A percentile compares a stretch with the other conserved stretches of the same genome.
Evolutionary conservation across 108 stramenopile species (phyloP).

Genomic region (Pseudonitzschia multiseries): DNA sequence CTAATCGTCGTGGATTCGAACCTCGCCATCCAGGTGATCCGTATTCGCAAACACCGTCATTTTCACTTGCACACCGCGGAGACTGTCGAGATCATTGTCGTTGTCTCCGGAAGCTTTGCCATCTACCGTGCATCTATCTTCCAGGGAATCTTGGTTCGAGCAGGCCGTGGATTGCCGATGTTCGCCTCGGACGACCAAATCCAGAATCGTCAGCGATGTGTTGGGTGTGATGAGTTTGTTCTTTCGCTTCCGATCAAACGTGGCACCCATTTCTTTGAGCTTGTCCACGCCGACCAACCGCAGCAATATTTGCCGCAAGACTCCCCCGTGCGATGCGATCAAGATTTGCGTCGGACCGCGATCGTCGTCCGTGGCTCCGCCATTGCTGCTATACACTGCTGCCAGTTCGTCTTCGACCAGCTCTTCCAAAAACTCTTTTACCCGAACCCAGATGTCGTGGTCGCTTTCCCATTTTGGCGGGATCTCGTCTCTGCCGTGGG

Average conservation of each 20-base stretch:
- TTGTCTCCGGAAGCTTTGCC: background rate
- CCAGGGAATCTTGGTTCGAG: too few relatives aligned
- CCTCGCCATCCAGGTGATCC: background rate
- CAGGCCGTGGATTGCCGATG: background rate
- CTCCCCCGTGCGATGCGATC: slow-evolving; percentile 51
- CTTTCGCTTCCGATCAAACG: slow-evolving; percentile 11
- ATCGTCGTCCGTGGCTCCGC: background rate
- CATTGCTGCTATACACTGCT: background rate
- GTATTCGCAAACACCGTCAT: background rate
- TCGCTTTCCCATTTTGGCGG: slow-evolving; percentile 48
- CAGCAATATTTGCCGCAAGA: slow-evolving; percentile 46
- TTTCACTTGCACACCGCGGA: background rate
- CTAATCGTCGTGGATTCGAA: slow-evolving; percentile 4
- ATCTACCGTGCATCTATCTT: background rate
- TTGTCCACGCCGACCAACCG: slow-evolving; percentile 41
- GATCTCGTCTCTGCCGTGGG: background rate
- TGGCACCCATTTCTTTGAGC: slow-evolving; percentile 15
- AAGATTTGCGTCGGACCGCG: slow-evolving; percentile 40
- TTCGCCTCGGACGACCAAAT: background rate
- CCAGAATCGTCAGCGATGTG: slow-evolving; percentile 30
- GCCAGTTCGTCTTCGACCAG: slow-evolving; percentile 28
- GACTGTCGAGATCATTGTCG: background rate
- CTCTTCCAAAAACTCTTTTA: slow-evolving; percentile 43
- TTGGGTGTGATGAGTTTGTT: slow-evolving; percentile 31
- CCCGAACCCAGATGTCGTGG: slow-evolving; percentile 54